Base-by-base conservation (phyloP, 2,329 filamentous ascomycete genomes). In the Thelonectria blattea region DNA sequence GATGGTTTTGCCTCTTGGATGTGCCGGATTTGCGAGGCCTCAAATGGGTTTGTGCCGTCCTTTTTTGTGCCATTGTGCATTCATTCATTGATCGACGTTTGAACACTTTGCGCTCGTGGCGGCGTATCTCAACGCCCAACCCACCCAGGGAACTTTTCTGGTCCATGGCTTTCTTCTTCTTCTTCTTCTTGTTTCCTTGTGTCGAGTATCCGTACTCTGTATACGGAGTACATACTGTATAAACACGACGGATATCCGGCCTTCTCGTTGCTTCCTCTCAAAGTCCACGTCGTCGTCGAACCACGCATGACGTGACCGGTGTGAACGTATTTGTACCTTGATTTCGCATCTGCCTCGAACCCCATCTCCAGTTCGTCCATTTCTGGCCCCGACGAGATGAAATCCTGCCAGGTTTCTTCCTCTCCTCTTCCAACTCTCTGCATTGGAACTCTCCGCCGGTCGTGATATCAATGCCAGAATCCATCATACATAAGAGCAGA, bases 221-320 rank as follows among this genome's bases (percentile, higher is more conserved):
- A 56, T 15, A 22, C 49, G 17, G 4, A 20, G 7, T 10, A 10
- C 14, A 17, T 17, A 47, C 42, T 24, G 18, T 15, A 27, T 12
- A 48, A 27, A 30, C 27, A 30, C 8, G 5, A 30, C 30, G 30
- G 43, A 55, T 37, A 24, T 47, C 43, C 18, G 42, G 45, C 8
- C 32, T 37, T 27, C n/a, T 24, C 22, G 58, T 66, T 30, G 27
- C 5, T 10, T 30, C 5, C 9, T 30, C 27, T 30, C 27, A 30
- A 10, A 6, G 27, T 30, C 63, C 61, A 66, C 57, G 57, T 66
- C 53, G 34, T n/a, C 39, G 32, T 49, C 45, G 63, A 64, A 57
- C 64, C 64, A 66, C 55, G 46, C 53, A 59, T 62, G 61, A 66
- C 64, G 55, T 62, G 45, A 56, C 34, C 7, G 45, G 53, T 7